Percentiles rank a stretch among this genome's conserved stretches.
Evolutionary conservation across 169 alveolate genomes (phyloP).

Genomic region (Plasmodium gaboni): DNA sequence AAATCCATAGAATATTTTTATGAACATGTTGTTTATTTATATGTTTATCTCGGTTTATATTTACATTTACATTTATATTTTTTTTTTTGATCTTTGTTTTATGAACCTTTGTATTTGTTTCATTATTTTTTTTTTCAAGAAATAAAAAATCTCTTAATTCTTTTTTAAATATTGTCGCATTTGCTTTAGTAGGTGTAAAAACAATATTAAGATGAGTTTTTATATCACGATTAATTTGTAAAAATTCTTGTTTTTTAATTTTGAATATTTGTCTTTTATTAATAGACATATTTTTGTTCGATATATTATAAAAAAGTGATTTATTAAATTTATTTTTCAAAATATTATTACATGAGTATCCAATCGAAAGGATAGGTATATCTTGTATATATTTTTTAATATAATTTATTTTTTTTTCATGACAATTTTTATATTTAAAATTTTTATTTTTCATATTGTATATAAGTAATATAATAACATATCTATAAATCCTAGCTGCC

Average conservation of each 20-base stretch:
- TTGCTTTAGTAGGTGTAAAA: constrained; percentile 52
- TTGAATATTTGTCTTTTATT: neutral
- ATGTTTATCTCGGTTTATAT: no score
- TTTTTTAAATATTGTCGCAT: constrained; percentile 21
- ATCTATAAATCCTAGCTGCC: constrained; percentile 59
- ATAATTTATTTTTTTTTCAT: neutral
- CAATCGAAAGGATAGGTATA: constrained; percentile 55
- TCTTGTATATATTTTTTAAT: neutral
- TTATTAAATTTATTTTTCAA: constrained; percentile 12
- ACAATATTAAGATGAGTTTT: constrained; percentile 7
- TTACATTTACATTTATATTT: no score
- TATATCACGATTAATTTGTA: constrained; percentile 25
- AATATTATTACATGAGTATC: constrained; percentile 22
- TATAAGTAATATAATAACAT: constrained; percentile 27
- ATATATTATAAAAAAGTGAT: constrained; percentile 13
- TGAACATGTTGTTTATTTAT: no score
- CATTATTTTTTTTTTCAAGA: neutral
- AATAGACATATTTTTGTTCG: neutral
- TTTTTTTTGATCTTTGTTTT: neutral
- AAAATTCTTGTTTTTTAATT: constrained; percentile 6
- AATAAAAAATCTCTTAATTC: constrained; percentile 10
- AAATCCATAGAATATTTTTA: constrained; percentile 22
- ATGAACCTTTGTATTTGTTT: neutral
- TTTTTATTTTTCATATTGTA: neutral
- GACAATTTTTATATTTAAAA: neutral